Conservation (phyloP, 495 filamentous ascomycete species). For the Chaetomidium leptoderma region DNA sequence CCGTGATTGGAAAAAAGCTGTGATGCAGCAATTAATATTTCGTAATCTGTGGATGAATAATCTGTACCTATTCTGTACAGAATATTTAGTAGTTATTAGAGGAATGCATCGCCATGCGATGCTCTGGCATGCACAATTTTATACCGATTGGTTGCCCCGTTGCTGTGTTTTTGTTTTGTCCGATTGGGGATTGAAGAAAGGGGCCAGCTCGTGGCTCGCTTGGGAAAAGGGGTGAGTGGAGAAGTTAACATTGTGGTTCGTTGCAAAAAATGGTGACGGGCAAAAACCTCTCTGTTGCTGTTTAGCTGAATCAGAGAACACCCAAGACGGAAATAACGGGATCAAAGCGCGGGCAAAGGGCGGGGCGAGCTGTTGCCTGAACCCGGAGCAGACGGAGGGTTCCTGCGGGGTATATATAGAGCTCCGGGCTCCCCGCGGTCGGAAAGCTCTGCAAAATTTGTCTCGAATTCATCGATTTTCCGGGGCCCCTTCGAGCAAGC, state of each 20-base stretch:
- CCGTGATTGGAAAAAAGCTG: not conserved
- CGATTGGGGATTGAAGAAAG: not conserved
- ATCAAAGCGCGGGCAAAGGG: not conserved
- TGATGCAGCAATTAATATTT: no score
- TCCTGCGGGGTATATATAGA: slow-evolving; percentile 18
- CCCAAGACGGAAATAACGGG: not conserved
- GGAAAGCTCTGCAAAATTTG: slow-evolving; percentile 6
- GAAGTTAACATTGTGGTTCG: not conserved
- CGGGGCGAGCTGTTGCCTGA: slow-evolving; percentile 13
- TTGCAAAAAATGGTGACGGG: no score
- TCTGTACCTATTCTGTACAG: no score
- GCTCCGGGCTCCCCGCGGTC: not conserved
- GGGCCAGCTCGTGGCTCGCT: not conserved
- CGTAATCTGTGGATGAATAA: no score
- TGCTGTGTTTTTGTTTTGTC: slow-evolving; percentile 4
- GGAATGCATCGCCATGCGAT: no score
- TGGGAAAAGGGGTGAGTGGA: not conserved
- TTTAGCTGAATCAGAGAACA: not conserved
- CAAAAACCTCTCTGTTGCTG: not conserved
- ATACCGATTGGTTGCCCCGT: slow-evolving; percentile 1
- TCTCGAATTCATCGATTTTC: slow-evolving; percentile 5
- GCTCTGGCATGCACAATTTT: no score
- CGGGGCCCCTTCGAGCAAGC: not conserved
- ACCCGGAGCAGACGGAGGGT: not conserved
- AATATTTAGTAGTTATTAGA: no score